Percentiles rank a stretch among this genome's conserved stretches.
Evolutionary conservation across 495 filamentous ascomycete species (phyloP).

Genomic region (Podospora anserina): DNA sequence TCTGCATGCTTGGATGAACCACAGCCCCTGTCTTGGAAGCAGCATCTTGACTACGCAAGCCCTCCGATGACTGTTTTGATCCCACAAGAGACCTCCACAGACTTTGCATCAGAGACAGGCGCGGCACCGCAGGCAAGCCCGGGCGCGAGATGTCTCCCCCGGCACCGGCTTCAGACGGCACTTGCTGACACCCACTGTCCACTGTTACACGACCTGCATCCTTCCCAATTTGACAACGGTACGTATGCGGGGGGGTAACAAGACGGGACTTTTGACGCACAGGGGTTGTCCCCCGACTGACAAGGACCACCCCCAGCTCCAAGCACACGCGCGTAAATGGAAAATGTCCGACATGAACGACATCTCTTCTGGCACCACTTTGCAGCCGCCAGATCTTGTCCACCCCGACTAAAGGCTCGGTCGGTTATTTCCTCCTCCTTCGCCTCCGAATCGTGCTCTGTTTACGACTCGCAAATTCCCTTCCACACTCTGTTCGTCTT

Average conservation of each 20-base stretch:
- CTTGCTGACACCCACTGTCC: not conserved
- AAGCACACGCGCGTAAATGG: not conserved
- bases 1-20: not conserved
- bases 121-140: not conserved
- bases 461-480: not conserved
- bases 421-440: conserved; percentile 2
- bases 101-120: conserved; percentile 8
- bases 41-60: not conserved
- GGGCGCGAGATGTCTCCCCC: not conserved
- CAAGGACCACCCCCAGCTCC: not conserved
- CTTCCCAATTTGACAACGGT: conserved; percentile 4
- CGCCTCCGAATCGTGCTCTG: not conserved
- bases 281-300: not conserved
- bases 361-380: not conserved
- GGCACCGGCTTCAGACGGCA: not conserved
- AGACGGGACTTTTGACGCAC: not conserved
- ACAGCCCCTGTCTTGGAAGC: not conserved
- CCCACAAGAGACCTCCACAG: not conserved
- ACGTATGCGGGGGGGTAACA: not conserved
- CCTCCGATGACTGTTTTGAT: not conserved
- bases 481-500: not conserved
- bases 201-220: not conserved
- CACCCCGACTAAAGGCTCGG: not conserved
- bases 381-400: not conserved
- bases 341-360: conserved; percentile 5